Conservation (phyloP, 257 asterid genomes). For the Penstemon barbatus region DNA sequence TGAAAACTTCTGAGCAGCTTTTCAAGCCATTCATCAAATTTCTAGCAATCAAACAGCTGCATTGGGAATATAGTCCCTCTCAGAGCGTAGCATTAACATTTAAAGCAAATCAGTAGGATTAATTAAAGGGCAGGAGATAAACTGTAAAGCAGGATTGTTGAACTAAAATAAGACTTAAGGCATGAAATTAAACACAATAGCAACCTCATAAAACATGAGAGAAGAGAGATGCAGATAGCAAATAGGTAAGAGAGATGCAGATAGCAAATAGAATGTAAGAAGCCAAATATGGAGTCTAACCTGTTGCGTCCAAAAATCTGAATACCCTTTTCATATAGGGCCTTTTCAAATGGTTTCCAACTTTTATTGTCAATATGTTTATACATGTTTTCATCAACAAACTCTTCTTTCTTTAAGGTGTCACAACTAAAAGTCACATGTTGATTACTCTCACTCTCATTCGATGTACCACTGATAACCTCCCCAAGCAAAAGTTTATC, state of each 20-base stretch:
- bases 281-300: constrained; percentile 42
- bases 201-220: constrained; percentile 17
- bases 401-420: constrained; percentile 47
- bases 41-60: constrained; percentile 94
- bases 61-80: constrained; percentile 31
- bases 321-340: constrained; percentile 86
- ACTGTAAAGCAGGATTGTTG: constrained; percentile 17
- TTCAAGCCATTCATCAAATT: constrained; percentile 84
- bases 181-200: constrained; percentile 12
- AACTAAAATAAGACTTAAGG: constrained; percentile 15
- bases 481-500: constrained; percentile 51
- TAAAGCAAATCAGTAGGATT: constrained; percentile 19
- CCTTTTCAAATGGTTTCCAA: constrained; percentile 89
- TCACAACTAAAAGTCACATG: constrained; percentile 37
- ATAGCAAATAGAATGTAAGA: constrained; percentile 4
- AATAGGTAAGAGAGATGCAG: not conserved
- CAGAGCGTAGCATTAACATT: constrained; percentile 23
- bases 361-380: constrained; percentile 46
- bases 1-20: constrained; percentile 79
- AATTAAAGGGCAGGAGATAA: not conserved
- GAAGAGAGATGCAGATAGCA: constrained; percentile 3
- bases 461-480: constrained; percentile 50
- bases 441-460: constrained; percentile 46
- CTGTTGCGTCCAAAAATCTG: constrained; percentile 90
- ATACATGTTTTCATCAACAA: constrained; percentile 45